Evolutionary conservation across 2,329 filamentous ascomycete genomes (phyloP), one percentile per base, ranked within the genome.

Genomic region (Cladosporium halotolerans): DNA sequence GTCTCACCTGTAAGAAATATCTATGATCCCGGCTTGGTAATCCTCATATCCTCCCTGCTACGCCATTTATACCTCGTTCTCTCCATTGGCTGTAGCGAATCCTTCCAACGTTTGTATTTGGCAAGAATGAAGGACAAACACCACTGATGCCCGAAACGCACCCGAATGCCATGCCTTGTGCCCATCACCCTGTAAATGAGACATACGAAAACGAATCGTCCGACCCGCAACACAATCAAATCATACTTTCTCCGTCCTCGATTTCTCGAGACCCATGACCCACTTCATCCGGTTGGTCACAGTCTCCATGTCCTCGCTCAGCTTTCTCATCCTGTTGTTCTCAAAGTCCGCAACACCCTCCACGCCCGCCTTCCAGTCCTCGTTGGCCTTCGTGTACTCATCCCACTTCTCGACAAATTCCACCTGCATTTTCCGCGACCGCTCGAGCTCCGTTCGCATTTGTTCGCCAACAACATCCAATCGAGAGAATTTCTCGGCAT

Each of bases 381-480:
- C 82, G 62, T 88, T 83, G 59, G 80, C 75, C 53, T 70, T 66
- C 67, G 85, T 86, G 71, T 89, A 88, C 44, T 73, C 73, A 45
- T 82, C 79, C 70, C 86, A 87, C 58, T 80, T 72, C 44, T 71
- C 71, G 13, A 71, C 69, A 55, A 89, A 82, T 13, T 79, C 79
- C 28, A 80, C 77, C 62, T 88, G 86, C 62, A 86, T 79, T 45
- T 77, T 75, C 54, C 72, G 71, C 19, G 84, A 72, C 55, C 81
- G 75, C 53, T 80, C 79, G 55, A 87, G 78, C 61, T 88, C 86
- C 62, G 79, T 77, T 58, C 86, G 80, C 65, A 89, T 83, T 69
- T 90, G 86, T 58, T 89, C 85, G 66, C 82, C 85, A 32, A 90
- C 76, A 55, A 87, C 82, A 48, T 82, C 77, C 47, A 89, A 73